Conservation (phyloP, 1,284 basidiomycete genomes). For the Phlebopus sp. region DNA sequence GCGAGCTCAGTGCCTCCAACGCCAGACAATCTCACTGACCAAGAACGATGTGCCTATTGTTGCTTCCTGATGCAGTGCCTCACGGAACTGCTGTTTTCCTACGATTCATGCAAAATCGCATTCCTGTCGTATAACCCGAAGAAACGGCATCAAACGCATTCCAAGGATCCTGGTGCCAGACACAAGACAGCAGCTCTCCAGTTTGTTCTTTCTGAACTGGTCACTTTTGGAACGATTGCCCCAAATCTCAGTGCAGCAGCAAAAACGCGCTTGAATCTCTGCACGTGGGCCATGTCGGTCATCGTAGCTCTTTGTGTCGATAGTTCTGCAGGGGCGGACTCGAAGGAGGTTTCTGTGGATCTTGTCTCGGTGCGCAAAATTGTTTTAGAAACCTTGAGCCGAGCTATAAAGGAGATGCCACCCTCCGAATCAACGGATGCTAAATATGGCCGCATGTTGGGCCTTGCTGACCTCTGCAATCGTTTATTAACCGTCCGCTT, state of each 20-base stretch:
- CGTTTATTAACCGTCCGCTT: slow-evolving; percentile 83
- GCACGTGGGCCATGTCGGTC: slow-evolving; percentile 90
- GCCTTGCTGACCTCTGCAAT: slow-evolving; percentile 85
- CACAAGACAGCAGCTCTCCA: slow-evolving; percentile 66
- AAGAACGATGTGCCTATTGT: slow-evolving; percentile 60
- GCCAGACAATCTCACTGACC: slow-evolving; percentile 15
- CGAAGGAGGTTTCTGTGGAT: slow-evolving; percentile 77
- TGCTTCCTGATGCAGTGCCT: slow-evolving; percentile 91
- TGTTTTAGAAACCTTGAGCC: slow-evolving; percentile 85
- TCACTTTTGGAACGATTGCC: slow-evolving; percentile 74
- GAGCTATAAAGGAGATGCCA: slow-evolving; percentile 82
- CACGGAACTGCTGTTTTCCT: slow-evolving; percentile 92
- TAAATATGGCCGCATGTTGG: slow-evolving; percentile 87
- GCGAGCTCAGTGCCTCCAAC: slow-evolving; percentile 16
- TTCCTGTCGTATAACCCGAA: slow-evolving; percentile 81
- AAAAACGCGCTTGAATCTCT: slow-evolving; percentile 62
- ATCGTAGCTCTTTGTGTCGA: slow-evolving; percentile 92
- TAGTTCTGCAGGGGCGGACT: slow-evolving; percentile 59
- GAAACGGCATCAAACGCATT: slow-evolving; percentile 58
- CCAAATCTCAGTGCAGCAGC: slow-evolving; percentile 52
- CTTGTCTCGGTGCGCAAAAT: slow-evolving; percentile 86
- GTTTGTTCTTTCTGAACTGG: slow-evolving; percentile 75
- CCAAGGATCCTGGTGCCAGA: slow-evolving; percentile 57
- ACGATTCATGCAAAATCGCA: slow-evolving; percentile 85
- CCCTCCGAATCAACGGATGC: slow-evolving; percentile 67